A percentile compares a stretch with the other conserved stretches of the same genome.
phyloP scores from a whole-genome alignment of 441 rosid genomes.

The Isatis lusitanica region DNA sequence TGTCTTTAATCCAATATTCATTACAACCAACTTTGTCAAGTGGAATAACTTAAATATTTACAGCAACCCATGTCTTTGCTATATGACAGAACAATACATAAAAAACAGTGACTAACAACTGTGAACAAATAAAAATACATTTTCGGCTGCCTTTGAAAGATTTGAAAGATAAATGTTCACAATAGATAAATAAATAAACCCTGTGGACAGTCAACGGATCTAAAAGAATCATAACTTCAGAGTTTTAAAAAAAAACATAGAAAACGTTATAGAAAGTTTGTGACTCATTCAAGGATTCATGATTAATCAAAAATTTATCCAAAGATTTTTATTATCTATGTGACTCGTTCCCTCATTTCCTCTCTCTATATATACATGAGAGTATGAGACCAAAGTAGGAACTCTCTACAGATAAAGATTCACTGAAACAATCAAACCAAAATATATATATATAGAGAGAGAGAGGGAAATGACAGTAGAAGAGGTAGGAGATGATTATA shows the following conservation, averaged over 20 bases:
- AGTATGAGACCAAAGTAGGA: background rate
- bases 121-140: too few relatives aligned
- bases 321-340: background rate
- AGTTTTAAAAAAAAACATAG: too few relatives aligned
- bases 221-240: background rate
- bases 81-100: too few relatives aligned
- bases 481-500: conserved; percentile 55
- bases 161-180: too few relatives aligned
- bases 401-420: background rate
- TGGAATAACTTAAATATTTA: too few relatives aligned
- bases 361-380: background rate
- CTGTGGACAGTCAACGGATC: background rate
- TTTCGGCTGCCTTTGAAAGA: background rate
- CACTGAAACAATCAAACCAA: background rate
- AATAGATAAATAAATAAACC: background rate
- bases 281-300: background rate
- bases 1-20: too few relatives aligned
- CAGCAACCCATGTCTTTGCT: background rate
- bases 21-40: too few relatives aligned
- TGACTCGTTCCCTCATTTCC: background rate
- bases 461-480: conserved; percentile 19
- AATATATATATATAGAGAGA: too few relatives aligned
- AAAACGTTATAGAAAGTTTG: background rate
- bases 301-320: background rate
- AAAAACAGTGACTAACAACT: background rate